Evolutionary conservation across 768 basidiomycete genomes (phyloP).

Genomic region (Neoboletus brunneissimus): DNA sequence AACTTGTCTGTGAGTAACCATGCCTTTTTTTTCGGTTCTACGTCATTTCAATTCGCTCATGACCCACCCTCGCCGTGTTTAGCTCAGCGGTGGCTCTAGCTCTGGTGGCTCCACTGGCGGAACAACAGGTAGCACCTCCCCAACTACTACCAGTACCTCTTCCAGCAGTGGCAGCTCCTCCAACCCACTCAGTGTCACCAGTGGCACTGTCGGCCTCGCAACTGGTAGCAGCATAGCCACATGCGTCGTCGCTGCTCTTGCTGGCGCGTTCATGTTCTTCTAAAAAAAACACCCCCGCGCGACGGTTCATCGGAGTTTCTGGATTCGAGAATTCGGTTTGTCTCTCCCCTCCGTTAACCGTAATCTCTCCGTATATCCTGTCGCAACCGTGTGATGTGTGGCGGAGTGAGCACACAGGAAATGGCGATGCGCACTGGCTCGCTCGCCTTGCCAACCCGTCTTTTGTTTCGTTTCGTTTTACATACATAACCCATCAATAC

Average conservation of each 20-base stretch:
- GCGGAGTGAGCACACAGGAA: too few relatives aligned
- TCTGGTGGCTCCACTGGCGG: neutral
- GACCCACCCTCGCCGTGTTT: neutral
- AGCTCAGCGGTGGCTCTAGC: slow-evolving; percentile 14
- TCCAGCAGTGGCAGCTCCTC: neutral
- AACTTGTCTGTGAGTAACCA: slow-evolving; percentile 16
- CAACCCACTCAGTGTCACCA: neutral
- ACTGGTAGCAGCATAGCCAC: neutral
- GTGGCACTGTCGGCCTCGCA: slow-evolving; percentile 6
- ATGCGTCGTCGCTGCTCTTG: slow-evolving; percentile 9
- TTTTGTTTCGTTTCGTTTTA: neutral
- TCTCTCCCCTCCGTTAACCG: neutral
- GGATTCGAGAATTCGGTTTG: neutral
- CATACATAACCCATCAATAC: neutral
- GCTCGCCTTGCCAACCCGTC: neutral
- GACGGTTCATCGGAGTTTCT: too few relatives aligned
- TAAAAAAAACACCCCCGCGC: neutral
- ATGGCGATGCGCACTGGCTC: neutral
- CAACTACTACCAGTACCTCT: neutral
- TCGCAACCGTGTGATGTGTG: neutral
- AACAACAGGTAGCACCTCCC: neutral
- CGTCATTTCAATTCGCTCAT: neutral
- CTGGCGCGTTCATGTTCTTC: slow-evolving; percentile 10
- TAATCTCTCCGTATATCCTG: neutral
- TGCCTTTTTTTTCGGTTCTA: too few relatives aligned